Evolutionary conservation across 495 filamentous ascomycete genomes (phyloP).

Genomic region (Geoglossum glabrum): DNA sequence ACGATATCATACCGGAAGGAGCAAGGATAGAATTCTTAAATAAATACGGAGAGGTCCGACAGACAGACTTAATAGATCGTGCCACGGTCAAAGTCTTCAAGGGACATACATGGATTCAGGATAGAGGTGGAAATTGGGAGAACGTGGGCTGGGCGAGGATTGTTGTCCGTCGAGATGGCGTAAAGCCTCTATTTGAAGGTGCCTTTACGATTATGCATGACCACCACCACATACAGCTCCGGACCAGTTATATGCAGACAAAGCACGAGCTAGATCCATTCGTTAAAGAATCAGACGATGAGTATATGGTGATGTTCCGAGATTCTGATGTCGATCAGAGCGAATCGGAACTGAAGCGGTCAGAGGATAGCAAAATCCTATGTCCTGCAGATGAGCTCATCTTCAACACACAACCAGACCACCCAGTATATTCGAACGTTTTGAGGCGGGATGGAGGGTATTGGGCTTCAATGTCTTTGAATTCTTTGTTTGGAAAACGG

Average conservation of each 20-base stretch:
- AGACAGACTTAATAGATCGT: conserved; percentile 44
- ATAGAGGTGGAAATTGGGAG: conserved; percentile 45
- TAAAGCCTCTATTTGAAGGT: conserved; percentile 69
- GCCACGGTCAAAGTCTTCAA: conserved; percentile 64
- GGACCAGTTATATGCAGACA: conserved; percentile 53
- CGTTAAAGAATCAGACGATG: conserved; percentile 35
- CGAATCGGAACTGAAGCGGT: conserved; percentile 32
- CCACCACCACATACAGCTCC: conserved; percentile 74
- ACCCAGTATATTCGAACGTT: conserved; percentile 37
- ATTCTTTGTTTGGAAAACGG: conserved; percentile 33
- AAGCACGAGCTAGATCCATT: conserved; percentile 54
- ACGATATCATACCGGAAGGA: conserved; percentile 66
- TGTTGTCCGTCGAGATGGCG: conserved; percentile 53
- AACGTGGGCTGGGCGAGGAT: conserved; percentile 76
- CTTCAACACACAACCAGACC: conserved; percentile 47
- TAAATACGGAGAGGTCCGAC: conserved; percentile 40
- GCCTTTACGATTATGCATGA: conserved; percentile 63
- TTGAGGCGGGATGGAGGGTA: conserved; percentile 20
- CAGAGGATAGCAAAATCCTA: conserved; percentile 16
- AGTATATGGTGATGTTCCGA: conserved; percentile 79
- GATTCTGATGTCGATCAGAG: conserved; percentile 57
- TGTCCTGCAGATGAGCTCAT: conserved; percentile 47
- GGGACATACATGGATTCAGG: conserved; percentile 52
- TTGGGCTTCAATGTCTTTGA: conserved; percentile 34
- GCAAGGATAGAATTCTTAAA: conserved; percentile 53